A percentile compares a stretch with the other conserved stretches of the same genome.
Evolutionary conservation across 495 filamentous ascomycete species (phyloP).

Genomic region (Copromyces sp.): DNA sequence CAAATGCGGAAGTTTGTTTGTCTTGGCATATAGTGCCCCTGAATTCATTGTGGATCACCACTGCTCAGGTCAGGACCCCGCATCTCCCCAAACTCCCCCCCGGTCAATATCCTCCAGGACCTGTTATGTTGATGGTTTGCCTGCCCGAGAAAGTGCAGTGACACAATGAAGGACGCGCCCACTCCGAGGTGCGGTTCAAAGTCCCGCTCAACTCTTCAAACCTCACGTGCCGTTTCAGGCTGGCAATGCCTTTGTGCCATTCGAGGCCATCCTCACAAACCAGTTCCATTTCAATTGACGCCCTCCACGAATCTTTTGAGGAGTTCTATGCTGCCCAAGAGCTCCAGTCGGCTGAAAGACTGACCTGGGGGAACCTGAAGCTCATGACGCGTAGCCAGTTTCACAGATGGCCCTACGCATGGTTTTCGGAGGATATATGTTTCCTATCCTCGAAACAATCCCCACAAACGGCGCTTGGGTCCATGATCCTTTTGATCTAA

Average conservation of each 20-base stretch:
- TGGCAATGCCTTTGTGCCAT: constrained; percentile 19
- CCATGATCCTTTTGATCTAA: constrained; percentile 23
- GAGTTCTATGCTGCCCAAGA: constrained; percentile 14
- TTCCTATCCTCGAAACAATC: constrained; percentile 10
- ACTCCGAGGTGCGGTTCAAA: constrained; percentile 14
- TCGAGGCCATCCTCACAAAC: constrained; percentile 8
- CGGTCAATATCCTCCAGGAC: not conserved
- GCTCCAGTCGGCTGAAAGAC: not conserved
- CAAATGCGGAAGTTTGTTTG: not conserved
- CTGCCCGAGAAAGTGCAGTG: not conserved
- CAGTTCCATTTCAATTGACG: constrained; percentile 12
- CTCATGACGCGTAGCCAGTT: constrained; percentile 15
- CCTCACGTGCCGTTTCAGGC: constrained; percentile 14
- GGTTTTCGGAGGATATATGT: constrained; percentile 28
- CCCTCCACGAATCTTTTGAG: constrained; percentile 2
- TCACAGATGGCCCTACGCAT: constrained; percentile 20
- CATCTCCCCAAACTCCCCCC: not conserved
- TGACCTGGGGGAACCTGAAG: not conserved
- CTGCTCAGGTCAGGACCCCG: not conserved
- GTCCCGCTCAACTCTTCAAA: constrained; percentile 16
- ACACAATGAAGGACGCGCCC: constrained; percentile 5
- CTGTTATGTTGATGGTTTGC: not conserved
- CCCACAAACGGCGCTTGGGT: not conserved
- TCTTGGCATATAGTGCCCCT: not conserved
- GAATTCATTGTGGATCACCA: not conserved